Evolutionary conservation across 1,139 yeast species (phyloP), one percentile per base, ranked within the genome.

Genomic region (Nakaseomyces bracarensis): DNA sequence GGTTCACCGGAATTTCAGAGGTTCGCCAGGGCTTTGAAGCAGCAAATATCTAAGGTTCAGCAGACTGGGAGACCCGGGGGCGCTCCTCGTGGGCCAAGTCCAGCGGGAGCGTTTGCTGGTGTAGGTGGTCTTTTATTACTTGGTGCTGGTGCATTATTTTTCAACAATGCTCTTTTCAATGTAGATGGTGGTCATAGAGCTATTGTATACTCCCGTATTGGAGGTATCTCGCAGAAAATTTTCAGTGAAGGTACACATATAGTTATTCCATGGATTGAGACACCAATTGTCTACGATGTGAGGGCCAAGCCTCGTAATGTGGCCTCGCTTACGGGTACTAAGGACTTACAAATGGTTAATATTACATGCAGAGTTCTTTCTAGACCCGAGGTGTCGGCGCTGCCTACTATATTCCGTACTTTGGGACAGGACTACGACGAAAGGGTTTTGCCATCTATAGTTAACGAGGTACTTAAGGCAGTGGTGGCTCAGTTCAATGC

Each of bases 171-270:
- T 2, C 72, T 89, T 44, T 89, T 86, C 70, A 89, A 87, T 45
- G 98, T 91, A 46, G 97, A 91, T 63, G 99, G 99, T 76, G 99
- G 99, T 66, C 97, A 91, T 66, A 75, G 99, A 63, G 99, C 96
- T 22, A 87, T 91, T 57, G 75, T 91, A 34, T 91, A 91, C 65
- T 86, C 95, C 27, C 79, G 99, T 61, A 46, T 87, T 36, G 75
- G 78, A 41, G 99, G 99, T 62, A 80, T 91, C 41, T 85, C 80
- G 59, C 79, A 89, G n/a, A 73, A 71, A 47, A 86, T 91, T 50
- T 86, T 81, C 62, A 78, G 77, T 39, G 99, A 91, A 71, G 99
- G 99, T 53, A 91, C 98, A 2, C 99, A 91, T 65, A 72, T 91
- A 52, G 79, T 87, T 43, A 67, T 91, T 50, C 99, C 99, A 34